Evolutionary conservation across 2,329 filamentous ascomycete genomes (phyloP), one percentile per base, ranked within the genome.

Genomic region (Sporothrix brunneoviolacea): DNA sequence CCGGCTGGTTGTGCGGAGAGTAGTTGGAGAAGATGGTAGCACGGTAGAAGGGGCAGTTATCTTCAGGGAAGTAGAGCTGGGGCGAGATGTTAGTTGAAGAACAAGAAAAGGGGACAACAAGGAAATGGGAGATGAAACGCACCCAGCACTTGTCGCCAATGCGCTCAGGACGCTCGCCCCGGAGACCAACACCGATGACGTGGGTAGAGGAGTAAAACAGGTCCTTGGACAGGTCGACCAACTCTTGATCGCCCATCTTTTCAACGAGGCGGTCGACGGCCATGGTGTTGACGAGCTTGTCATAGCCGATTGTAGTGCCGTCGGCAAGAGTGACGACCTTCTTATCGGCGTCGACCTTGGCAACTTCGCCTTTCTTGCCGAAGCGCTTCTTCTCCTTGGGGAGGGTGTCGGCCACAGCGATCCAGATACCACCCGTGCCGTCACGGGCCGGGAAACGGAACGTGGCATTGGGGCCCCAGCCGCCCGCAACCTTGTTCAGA

Each of bases 21-120:
- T 98, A 98, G 82, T 98, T 98, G 72, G 91, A 97, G 82, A 98
- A 98, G 75, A 98, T 97, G 65, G 93, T 98, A 65, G 93, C 93
- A 61, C 93, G 88, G 80, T 98, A 98, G 80, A 98, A 98, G 67
- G 90, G 90, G 77, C 90, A 96, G 80, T 98, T 86, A 70, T 95
- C 86, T 71, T 98, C 93, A 56, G 93, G 93, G 83, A 97, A 98
- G 82, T 98, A 98, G 59, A 98, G 78, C 84, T 85, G 51, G 13
- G 24, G 3, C 13, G 10, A 28, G 6, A 10, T 28, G 27, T 50
- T 41, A 46, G 37, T 12, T 3, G n/a, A 19, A 37, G 38, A 16
- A 28, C 15, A n/a, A 30, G 7, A 47, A 4, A 16, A n/a, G 12
- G 9, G 15, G 18, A 15, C 4, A 4, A 5, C 3, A 22, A 19